Evolutionary conservation across 148 eudicot genomes (phyloP).

Genomic region (Heliamphora exappendiculata): DNA sequence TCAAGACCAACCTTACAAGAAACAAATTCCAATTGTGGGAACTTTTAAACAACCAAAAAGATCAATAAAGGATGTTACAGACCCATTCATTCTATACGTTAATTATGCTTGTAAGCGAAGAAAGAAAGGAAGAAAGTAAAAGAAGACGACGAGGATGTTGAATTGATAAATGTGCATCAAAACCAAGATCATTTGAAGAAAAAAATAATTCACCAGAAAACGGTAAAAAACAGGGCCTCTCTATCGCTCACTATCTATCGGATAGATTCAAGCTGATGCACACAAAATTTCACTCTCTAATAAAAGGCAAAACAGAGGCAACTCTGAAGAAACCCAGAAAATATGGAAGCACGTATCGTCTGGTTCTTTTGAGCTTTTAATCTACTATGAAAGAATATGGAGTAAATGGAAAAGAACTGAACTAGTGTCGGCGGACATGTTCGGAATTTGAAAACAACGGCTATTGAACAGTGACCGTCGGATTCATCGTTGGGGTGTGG

Average conservation of each 20-base stretch:
- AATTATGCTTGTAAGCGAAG: not conserved
- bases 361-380: not conserved
- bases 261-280: not conserved
- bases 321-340: not conserved
- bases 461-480: not conserved
- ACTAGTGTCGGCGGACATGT: not conserved
- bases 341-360: not conserved
- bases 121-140: not conserved
- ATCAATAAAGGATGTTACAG: not conserved
- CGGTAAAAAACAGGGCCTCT: not conserved
- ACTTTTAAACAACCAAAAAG: not conserved
- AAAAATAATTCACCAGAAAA: not conserved
- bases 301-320: not conserved
- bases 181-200: not conserved
- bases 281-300: too few relatives aligned
- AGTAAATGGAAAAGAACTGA: not conserved
- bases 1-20: slow-evolving; percentile 1
- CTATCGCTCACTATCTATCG: not conserved
- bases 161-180: too few relatives aligned
- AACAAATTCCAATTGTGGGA: not conserved
- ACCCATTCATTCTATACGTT: not conserved
- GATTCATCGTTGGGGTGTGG: not conserved
- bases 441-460: not conserved
- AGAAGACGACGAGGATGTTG: not conserved
- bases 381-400: not conserved